Conservation (phyloP, 2,329 filamentous ascomycete species). For the Sarocladium strictum region DNA sequence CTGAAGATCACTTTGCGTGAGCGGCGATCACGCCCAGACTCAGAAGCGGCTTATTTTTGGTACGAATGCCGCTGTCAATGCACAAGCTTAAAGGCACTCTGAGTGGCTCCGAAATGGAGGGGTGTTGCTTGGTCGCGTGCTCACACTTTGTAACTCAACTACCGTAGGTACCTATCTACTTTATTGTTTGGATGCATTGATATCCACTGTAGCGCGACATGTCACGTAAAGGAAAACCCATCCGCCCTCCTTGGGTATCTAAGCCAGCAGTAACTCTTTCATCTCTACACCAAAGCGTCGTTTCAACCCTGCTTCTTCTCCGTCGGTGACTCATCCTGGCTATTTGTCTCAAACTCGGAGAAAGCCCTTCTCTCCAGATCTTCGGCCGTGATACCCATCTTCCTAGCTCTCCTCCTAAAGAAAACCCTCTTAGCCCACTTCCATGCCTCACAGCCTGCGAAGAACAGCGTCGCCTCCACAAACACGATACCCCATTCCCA, state of each 20-base stretch:
- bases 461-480: slow-evolving; percentile 48
- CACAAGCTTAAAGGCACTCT: too few species aligned
- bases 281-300: not conserved
- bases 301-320: not conserved
- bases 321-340: not conserved
- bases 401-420: slow-evolving; percentile 24
- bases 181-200: too few species aligned
- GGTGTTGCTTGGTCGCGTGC: too few species aligned
- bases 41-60: too few species aligned
- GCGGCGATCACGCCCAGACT: too few species aligned
- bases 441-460: slow-evolving; percentile 51
- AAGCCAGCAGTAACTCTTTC: not conserved
- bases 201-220: too few species aligned
- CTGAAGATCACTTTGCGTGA: too few species aligned
- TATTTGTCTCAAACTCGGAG: slow-evolving; percentile 9
- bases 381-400: slow-evolving; percentile 8
- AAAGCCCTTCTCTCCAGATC: slow-evolving; percentile 14
- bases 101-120: too few species aligned
- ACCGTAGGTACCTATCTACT: too few species aligned
- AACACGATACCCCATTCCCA: slow-evolving; percentile 60
- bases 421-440: slow-evolving; percentile 50
- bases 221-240: not conserved
- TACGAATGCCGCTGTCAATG: too few species aligned
- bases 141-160: too few species aligned
- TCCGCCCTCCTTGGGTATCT: not conserved